A percentile compares a stretch with the other conserved stretches of the same genome.
Evolutionary conservation across 495 filamentous ascomycete genomes (phyloP).

Genomic region (Hypoxylon lenormandii): DNA sequence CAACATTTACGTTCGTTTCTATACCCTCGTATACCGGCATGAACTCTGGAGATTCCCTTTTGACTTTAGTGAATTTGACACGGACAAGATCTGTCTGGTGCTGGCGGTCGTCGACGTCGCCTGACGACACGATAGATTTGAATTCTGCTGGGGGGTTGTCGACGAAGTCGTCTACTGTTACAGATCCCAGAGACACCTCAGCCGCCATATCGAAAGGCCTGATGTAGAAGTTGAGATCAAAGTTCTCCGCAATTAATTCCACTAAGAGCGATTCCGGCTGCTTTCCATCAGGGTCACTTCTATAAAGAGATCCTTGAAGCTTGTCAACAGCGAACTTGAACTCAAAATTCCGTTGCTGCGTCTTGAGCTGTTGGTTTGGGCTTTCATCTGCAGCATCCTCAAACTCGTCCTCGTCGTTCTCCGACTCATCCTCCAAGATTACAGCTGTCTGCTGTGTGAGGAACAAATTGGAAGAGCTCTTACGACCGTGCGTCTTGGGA

Average conservation of each 20-base stretch:
- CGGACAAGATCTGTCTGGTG: slow-evolving; percentile 84
- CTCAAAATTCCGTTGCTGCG: slow-evolving; percentile 89
- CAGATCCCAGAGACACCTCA: slow-evolving; percentile 83
- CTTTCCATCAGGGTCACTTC: slow-evolving; percentile 81
- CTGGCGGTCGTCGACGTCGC: slow-evolving; percentile 73
- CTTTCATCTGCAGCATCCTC: slow-evolving; percentile 72
- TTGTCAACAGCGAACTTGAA: slow-evolving; percentile 95
- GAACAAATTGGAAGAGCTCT: slow-evolving; percentile 56
- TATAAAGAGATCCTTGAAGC: slow-evolving; percentile 89
- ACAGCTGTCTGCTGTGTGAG: slow-evolving; percentile 76
- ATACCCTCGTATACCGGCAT: slow-evolving; percentile 90
- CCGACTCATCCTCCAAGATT: slow-evolving; percentile 78
- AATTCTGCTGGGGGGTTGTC: slow-evolving; percentile 90
- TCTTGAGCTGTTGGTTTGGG: slow-evolving; percentile 70
- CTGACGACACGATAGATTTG: slow-evolving; percentile 93
- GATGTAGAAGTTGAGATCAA: slow-evolving; percentile 86
- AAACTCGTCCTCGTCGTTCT: slow-evolving; percentile 71
- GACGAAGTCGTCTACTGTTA: slow-evolving; percentile 95
- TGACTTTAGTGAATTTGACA: slow-evolving; percentile 89
- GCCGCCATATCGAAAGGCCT: slow-evolving; percentile 91
- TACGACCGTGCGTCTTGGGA: slow-evolving; percentile 45
- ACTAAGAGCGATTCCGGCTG: slow-evolving; percentile 84
- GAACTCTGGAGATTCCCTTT: slow-evolving; percentile 91
- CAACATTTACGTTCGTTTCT: slow-evolving; percentile 89
- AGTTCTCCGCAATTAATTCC: slow-evolving; percentile 89